A percentile compares a stretch with the other conserved stretches of the same genome.
phyloP scores from a whole-genome alignment of 2,329 filamentous ascomycete genomes.

The Colletotrichum echinochloae region DNA sequence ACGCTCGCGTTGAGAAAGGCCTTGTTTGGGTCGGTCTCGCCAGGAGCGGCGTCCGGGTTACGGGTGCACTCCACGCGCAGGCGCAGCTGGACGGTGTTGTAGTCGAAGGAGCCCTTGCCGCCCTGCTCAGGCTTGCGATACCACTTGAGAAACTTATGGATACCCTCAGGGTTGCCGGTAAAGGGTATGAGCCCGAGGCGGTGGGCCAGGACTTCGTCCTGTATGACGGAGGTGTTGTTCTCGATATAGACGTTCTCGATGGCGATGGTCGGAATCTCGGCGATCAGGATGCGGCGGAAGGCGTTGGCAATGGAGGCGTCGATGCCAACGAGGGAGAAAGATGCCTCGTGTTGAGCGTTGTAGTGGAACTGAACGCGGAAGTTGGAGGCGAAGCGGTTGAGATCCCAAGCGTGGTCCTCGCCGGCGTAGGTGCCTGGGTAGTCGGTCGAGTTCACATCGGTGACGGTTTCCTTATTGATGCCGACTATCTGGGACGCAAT shows the following conservation, averaged over 20 bases:
- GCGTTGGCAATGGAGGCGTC: slow-evolving; percentile 96
- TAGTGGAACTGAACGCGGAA: slow-evolving; percentile 86
- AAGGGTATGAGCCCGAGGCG: slow-evolving; percentile 92
- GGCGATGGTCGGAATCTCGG: slow-evolving; percentile 93
- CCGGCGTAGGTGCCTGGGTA: slow-evolving; percentile 92
- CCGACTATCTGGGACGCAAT: slow-evolving; percentile 75
- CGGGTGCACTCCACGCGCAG: slow-evolving; percentile 85
- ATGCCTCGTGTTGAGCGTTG: slow-evolving; percentile 80
- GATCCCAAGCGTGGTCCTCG: slow-evolving; percentile 85
- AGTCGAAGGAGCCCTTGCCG: slow-evolving; percentile 77
- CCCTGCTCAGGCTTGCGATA: slow-evolving; percentile 77
- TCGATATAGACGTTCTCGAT: slow-evolving; percentile 94
- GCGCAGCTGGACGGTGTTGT: slow-evolving; percentile 86
- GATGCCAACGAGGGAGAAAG: slow-evolving; percentile 91
- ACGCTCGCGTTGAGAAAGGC: slow-evolving; percentile 89
- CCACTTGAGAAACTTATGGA: slow-evolving; percentile 84
- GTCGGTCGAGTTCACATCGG: slow-evolving; percentile 88
- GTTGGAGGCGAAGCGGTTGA: slow-evolving; percentile 76
- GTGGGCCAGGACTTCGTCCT: slow-evolving; percentile 95
- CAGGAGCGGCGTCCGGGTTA: slow-evolving; percentile 76
- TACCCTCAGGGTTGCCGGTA: slow-evolving; percentile 79
- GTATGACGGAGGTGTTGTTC: slow-evolving; percentile 98
- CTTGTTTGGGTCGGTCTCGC: slow-evolving; percentile 84
- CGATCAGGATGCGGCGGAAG: slow-evolving; percentile 94
- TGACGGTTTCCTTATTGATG: slow-evolving; percentile 91